Evolutionary conservation across 768 basidiomycete species (phyloP).

Genomic region (Lentinula aciculospora): DNA sequence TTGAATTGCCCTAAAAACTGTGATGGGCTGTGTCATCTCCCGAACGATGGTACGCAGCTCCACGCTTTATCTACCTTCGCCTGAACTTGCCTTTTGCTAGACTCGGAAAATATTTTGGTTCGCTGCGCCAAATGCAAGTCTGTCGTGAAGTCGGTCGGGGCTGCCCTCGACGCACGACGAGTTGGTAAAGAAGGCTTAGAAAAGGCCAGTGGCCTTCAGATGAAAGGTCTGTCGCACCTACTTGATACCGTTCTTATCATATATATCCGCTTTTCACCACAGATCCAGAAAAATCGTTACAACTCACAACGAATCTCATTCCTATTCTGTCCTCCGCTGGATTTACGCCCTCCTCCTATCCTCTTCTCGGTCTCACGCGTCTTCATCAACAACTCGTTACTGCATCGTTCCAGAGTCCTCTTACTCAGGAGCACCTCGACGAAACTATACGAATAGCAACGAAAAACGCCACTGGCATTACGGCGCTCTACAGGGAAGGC

Average conservation of each 20-base stretch:
- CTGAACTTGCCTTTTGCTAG: not conserved
- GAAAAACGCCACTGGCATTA: conserved; percentile 48
- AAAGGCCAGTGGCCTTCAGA: conserved; percentile 63
- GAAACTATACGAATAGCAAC: conserved; percentile 55
- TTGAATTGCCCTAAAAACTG: conserved; percentile 68
- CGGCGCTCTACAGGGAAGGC: conserved; percentile 46
- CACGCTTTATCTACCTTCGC: not conserved
- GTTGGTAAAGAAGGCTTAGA: conserved; percentile 72
- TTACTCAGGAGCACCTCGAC: conserved; percentile 52
- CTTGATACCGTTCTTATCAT: not conserved
- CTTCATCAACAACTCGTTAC: conserved; percentile 68
- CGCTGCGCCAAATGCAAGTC: conserved; percentile 54
- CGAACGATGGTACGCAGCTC: conserved; percentile 46
- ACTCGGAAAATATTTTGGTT: conserved; percentile 39
- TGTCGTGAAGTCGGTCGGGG: conserved; percentile 39
- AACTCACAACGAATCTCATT: conserved; percentile 59
- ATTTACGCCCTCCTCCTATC: conserved; percentile 65
- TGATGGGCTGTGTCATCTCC: conserved; percentile 56
- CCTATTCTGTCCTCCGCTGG: conserved; percentile 56
- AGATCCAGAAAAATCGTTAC: conserved; percentile 57
- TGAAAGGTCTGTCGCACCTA: conserved; percentile 36
- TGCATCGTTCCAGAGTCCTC: conserved; percentile 32
- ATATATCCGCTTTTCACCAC: not conserved
- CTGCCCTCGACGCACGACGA: conserved; percentile 56
- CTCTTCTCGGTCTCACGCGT: conserved; percentile 69